Evolutionary conservation across 495 filamentous ascomycete species (phyloP), one percentile per base, ranked within the genome.

Genomic region (Lasiosphaeria ovina): DNA sequence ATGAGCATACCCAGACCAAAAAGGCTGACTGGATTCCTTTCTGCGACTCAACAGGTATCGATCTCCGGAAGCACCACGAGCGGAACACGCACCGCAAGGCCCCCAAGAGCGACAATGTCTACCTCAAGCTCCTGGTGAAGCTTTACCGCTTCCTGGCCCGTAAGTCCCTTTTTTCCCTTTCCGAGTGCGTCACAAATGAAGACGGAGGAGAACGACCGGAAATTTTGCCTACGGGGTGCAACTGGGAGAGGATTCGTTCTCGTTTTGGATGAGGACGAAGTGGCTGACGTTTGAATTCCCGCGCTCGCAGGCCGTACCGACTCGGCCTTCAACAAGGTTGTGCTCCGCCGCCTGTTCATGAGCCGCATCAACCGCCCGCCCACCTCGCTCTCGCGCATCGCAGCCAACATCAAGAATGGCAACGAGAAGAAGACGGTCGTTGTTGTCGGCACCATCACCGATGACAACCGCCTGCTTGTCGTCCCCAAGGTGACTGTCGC

Each of bases 141-240:
- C 90, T 98, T 34, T 98, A 98, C 86, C 88, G 89, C 80, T 98
- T 98, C 88, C 81, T 98, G 70, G 89, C 92, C 69, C 93, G 93
- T 96, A 89, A 79, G 92, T 87, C 65, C 33, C 31, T 42, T 54
- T 35, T 54, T 36, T 48, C n/a, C 45, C 60, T 47, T n/a, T 14
- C 42, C 42, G 4, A 11, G 12, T 1, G 12, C 44, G 12, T 47
- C 38, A n/a, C 17, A 16, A 10, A 16, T 3, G 17, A 53, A 10
- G 31, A 14, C 17, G 6, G 31, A 4, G 0, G 42, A 38, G 16
- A 11, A 14, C n/a, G n/a, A n/a, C n/a, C n/a, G 42, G 32, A 49
- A 59, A 44, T 36, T 40, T 50, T 33, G 44, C 48, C 35, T 8
- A 14, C 48, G 31, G 0, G 3, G 33, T 1, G 24, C 24, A 33